Conservation (phyloP, 192 early-diverging fungal genomes). For the Backusella australiensis region DNA sequence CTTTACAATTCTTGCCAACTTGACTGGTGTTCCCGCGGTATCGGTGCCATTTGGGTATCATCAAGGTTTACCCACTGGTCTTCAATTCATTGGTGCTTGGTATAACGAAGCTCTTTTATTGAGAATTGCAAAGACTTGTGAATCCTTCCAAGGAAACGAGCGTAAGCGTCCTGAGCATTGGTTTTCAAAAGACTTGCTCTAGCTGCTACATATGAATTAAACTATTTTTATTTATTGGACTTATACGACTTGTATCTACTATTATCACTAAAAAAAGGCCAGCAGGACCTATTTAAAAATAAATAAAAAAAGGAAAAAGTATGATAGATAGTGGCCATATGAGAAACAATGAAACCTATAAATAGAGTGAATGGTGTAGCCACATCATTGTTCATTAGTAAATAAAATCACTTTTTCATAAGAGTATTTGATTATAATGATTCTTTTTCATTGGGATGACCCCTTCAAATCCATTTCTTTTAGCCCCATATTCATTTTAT, state of each 20-base stretch:
- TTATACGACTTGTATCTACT: not conserved
- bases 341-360: not conserved
- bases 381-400: too few relatives aligned
- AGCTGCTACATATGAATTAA: not conserved
- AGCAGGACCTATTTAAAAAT: not conserved
- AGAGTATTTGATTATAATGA: not conserved
- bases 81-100: constrained; percentile 71
- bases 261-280: not conserved
- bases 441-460: not conserved
- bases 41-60: constrained; percentile 60
- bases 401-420: not conserved
- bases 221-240: not conserved
- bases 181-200: not conserved
- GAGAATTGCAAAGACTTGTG: constrained; percentile 54
- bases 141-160: constrained; percentile 37
- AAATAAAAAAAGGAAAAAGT: too few relatives aligned
- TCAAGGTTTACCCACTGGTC: constrained; percentile 55
- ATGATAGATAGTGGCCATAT: not conserved
- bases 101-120: constrained; percentile 63
- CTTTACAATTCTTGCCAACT: constrained; percentile 61
- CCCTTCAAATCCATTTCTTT: not conserved
- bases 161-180: constrained; percentile 33
- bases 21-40: constrained; percentile 64
- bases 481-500: too few relatives aligned
- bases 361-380: not conserved